Base-by-base conservation (phyloP, 495 filamentous ascomycete species). In the Penicillium arizonense region DNA sequence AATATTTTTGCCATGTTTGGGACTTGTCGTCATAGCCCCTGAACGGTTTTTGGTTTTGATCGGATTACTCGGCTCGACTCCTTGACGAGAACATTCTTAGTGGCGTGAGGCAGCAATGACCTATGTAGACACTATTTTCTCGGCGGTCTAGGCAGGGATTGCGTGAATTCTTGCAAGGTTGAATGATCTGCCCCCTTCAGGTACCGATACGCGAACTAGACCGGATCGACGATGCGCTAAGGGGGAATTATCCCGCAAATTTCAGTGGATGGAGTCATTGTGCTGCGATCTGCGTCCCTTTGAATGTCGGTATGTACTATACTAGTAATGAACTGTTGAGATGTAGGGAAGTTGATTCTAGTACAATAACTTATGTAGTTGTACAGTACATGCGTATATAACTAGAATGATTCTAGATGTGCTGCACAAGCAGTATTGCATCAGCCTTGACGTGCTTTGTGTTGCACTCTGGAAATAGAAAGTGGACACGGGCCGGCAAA, bases 241-340 rank as follows among this genome's bases (percentile, higher is more conserved):
- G 50, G 55, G 53, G 48, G 18, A 59, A 54, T 56, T 62, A 58
- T 62, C 59, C 59, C 62, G 59, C 62, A 65, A 41, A 47, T 38
- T 47, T 47, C 35, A 32, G 43, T 37, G 39, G 18, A 57, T 58
- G 50, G 62, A 32, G 63, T 65, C 59, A 65, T 60, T 34, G 59
- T 56, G 34, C 56, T 39, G 42, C 28, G 53, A 56, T 62, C 55
- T 42, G 44, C 47, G 23, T 18, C 50, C 37, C 55, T 54, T 42
- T 50, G 33, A 34, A 42, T 30, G 21, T 35, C 33, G 13, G 35
- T 48, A 9, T 4, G 26, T 21, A 6, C 44, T 47, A 47, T 21
- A 6, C 44, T 47, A 47, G 44, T 50, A 42, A 35, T 14, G 6
- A 38, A 50, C 32, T 52, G 44, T 47, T 37, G 42, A 45, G 13